Percentiles rank a stretch among this genome's conserved stretches.
phyloP scores from a whole-genome alignment of 192 early-diverging fungal species.

The Thamnidium elegans region DNA sequence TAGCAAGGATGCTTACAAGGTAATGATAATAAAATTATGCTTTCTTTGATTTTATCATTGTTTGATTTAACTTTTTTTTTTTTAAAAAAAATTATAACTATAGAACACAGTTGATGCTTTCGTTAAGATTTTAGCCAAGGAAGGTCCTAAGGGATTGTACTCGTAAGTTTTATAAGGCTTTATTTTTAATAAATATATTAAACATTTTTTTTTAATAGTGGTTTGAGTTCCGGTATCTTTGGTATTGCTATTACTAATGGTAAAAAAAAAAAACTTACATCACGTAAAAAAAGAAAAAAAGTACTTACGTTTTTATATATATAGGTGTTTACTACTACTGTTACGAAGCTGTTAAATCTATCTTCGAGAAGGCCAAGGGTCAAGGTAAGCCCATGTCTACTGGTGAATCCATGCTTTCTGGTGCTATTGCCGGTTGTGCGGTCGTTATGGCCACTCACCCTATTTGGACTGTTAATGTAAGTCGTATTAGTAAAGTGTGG shows the following conservation, averaged over 20 bases:
- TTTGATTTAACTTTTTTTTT: too few species aligned
- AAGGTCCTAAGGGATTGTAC: slow-evolving; percentile 88
- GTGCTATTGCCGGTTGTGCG: slow-evolving; percentile 85
- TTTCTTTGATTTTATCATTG: too few species aligned
- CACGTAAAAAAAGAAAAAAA: not conserved
- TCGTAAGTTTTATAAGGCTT: slow-evolving; percentile 61
- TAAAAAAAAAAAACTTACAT: slow-evolving; percentile 61
- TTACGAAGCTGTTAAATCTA: slow-evolving; percentile 86
- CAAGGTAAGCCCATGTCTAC: slow-evolving; percentile 69
- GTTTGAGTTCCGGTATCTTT: slow-evolving; percentile 91
- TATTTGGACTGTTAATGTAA: slow-evolving; percentile 97
- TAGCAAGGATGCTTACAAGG: slow-evolving; percentile 62
- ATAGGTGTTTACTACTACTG: slow-evolving; percentile 68
- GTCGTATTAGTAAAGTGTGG: slow-evolving; percentile 2
- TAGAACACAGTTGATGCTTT: slow-evolving; percentile 72
- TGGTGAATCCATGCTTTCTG: slow-evolving; percentile 87
- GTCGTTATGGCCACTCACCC: slow-evolving; percentile 92
- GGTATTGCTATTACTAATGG: slow-evolving; percentile 97
- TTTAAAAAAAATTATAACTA: too few species aligned
- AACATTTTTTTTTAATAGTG: slow-evolving; percentile 52
- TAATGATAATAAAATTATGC: too few species aligned
- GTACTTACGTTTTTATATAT: not conserved
- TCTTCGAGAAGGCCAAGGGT: slow-evolving; percentile 67
- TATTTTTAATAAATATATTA: too few species aligned
- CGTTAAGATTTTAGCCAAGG: slow-evolving; percentile 84